These are phyloP conservation scores for Pyronema omphalodes DNA, from an alignment of 495 filamentous ascomycete species.

Conservation along the genomic window DNA sequence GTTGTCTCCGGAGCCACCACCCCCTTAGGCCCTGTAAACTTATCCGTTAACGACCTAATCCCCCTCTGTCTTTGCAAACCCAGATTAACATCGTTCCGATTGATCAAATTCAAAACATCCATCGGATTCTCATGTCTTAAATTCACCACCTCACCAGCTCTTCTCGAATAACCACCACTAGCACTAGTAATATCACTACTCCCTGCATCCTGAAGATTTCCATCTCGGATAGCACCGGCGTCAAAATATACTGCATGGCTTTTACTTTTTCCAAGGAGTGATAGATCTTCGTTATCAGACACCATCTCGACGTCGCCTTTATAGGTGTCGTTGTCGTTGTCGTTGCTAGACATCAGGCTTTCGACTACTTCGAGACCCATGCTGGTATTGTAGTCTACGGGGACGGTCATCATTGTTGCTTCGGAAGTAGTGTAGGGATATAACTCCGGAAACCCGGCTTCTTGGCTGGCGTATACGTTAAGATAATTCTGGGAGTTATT, in stretches of 20 bases:
- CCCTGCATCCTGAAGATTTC: conserved; percentile 15
- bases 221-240: conserved; percentile 16
- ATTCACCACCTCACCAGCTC: conserved; percentile 9
- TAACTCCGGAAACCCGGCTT: conserved; percentile 20
- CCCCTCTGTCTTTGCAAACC: too few species aligned
- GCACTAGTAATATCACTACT: conserved; percentile 12
- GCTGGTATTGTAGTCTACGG: neutral
- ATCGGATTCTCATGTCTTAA: conserved; percentile 19
- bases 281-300: too few species aligned
- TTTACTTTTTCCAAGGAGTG: neutral
- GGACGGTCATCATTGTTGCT: neutral
- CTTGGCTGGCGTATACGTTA: conserved; percentile 14
- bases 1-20: neutral
- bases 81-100: neutral
- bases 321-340: conserved; percentile 10
- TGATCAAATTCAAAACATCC: conserved; percentile 18
- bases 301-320: conserved; percentile 6
- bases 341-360: neutral
- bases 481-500: conserved; percentile 4
- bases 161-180: conserved; percentile 14
- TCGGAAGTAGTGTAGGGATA: conserved; percentile 9
- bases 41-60: too few species aligned
- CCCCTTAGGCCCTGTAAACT: conserved; percentile 1
- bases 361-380: neutral
- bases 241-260: conserved; percentile 17